Evolutionary conservation across 2,329 filamentous ascomycete species (phyloP), one percentile per base, ranked within the genome.

Genomic region (Metarhizium rileyi): DNA sequence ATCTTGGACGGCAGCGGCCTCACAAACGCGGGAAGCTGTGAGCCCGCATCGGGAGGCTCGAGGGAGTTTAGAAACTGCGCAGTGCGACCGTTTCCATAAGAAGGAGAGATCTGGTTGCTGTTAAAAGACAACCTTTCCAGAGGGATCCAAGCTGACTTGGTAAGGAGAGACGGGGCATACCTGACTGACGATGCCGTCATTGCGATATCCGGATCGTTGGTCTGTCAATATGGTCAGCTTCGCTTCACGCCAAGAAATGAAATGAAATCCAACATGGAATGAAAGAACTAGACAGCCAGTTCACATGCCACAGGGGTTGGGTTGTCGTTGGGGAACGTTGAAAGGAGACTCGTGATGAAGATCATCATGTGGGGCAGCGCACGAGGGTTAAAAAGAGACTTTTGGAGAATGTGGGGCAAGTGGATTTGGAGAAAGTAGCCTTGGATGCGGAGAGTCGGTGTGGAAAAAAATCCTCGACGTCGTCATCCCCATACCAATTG

Each of bases 1-100:
- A 95, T 85, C 61, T 84, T 85, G 41, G 78, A 68, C 1, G 90
- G 89, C 6, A 95, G 73, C 23, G 88, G 84, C 59, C 87, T 87
- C 61, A 96, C 82, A 62, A 89, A 96, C 28, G 69, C 68, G 35
- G 81, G 81, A 22, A 83, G 68, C 50, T 82, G 72, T 30, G 73
- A 56, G 36, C 57, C 57, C 56, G 61, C 59, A 61, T 74, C 72
- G 51, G 73, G 67, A 55, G 71, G 67, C 54, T 78, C 68, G 54
- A 77, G 69, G 55, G 76, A 68, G 55, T 62, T 69, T 50, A 72
- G 65, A 51, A 72, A 70, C 54, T 74, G 70, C 18, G 67, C 63
- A 20, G 68, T 69, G 53, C 68, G 69, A 43, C 70, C 64, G 48
- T 59, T 59, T 26, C 66, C 63, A 53, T 69, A 67, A 3, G 46